Base-by-base conservation (phyloP, 345 rosid species). In the Laguncularia racemosa region DNA sequence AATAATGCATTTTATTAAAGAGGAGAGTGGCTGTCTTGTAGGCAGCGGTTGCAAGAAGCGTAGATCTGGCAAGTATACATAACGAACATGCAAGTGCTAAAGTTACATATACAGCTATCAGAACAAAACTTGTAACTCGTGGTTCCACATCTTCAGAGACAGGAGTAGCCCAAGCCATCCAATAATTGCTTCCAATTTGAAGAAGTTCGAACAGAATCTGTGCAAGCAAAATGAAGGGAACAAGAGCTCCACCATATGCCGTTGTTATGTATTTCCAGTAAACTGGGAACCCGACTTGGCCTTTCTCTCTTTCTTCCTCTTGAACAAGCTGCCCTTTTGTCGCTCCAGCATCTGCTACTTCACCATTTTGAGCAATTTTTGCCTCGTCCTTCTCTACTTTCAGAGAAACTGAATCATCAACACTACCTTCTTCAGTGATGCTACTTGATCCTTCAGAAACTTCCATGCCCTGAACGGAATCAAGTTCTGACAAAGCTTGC, bases 291-390 rank as follows among this genome's bases (percentile, higher is more conserved):
- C 91, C 87, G 14, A 91, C 97, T 50, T 66, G 74, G 3, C 97
- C 97, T 73, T 81, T 91, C 72, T 84, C 93, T 59, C 96, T 81
- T 67, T 91, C 97, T 50, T 90, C 97, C 69, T 85, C 93, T 72
- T 87, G 85, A 55, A 91, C 78, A 61, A 91, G 81, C 71, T 90
- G 95, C 53, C 82, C 82, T 64, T 74, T 76, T 44, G 81, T 74
- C 64, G 46, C 76, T 21, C 44, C 53, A 6, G n/a, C 57, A 16
- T 62, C 82, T 28, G 69, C 81, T 17, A 56, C 68, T 71, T 73
- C 63, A 45, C 63, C 76, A 66, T 58, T 70, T 56, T 65, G 69
- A n/a, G 28, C 53, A 48, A 60, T 57, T 60, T 59, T 47, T 14
- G 57, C 61, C 58, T 55, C 79, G 21, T 67, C 68, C 48, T 65